Evolutionary conservation across 2,329 filamentous ascomycete species (phyloP).

Genomic region (Phoma herbarum): DNA sequence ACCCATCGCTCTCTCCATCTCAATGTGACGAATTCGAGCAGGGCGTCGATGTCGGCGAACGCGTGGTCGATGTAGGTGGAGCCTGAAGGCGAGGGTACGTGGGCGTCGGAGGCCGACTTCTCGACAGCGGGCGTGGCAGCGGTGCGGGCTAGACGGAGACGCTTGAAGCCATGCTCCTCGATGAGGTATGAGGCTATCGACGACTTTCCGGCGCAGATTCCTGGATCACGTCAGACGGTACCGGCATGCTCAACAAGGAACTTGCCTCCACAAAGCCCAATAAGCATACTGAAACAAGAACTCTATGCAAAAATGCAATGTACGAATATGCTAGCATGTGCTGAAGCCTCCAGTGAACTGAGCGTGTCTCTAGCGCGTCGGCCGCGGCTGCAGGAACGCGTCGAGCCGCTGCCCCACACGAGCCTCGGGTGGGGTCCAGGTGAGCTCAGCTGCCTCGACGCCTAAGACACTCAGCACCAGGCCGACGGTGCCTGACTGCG

Average conservation of each 20-base stretch:
- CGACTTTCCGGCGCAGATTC: conserved; percentile 91
- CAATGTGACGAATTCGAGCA: conserved; percentile 86
- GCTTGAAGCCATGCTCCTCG: conserved; percentile 81
- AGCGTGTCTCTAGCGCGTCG: conserved; percentile 18
- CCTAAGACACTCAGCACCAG: not conserved
- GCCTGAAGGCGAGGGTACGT: conserved; percentile 29
- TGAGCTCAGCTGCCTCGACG: not conserved
- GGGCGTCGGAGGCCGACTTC: conserved; percentile 48
- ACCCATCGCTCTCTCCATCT: conserved; percentile 87
- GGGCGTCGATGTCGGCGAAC: conserved; percentile 64
- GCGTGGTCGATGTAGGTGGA: conserved; percentile 42
- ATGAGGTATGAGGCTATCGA: conserved; percentile 89
- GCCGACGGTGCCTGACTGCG: conserved; percentile 31
- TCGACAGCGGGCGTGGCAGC: conserved; percentile 53
- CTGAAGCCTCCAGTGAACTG: conserved; percentile 1
- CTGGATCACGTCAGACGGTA: conserved; percentile 56
- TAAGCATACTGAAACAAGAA: conserved; percentile 75
- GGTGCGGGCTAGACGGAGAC: conserved; percentile 67
- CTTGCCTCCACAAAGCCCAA: conserved; percentile 70
- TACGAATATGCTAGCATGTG: too few species aligned
- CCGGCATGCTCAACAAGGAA: not conserved
- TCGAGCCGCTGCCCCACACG: conserved; percentile 25
- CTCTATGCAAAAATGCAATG: too few species aligned
- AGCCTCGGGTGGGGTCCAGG: conserved; percentile 3
- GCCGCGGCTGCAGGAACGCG: conserved; percentile 39